Base-by-base conservation (phyloP, 805 yeast genomes). In the Torulaspora gathmanii region DNA sequence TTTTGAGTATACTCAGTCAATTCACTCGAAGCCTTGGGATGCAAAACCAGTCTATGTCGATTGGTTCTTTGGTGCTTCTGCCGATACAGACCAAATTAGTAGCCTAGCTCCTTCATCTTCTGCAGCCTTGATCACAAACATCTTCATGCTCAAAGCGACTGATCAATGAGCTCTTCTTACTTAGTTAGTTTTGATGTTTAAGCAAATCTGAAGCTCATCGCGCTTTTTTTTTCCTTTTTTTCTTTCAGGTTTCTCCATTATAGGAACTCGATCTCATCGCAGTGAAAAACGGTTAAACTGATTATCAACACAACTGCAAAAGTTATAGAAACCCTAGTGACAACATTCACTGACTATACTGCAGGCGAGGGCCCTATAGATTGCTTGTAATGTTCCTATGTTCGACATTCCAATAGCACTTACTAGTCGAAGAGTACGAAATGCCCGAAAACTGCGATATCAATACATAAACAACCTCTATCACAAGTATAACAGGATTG, bases 361-460 rank as follows among this genome's bases (percentile, higher is more conserved):
- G 8, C 25, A 22, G 8, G 2, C 8, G 8, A 22, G 25, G 8
- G 25, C 8, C 10, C 25, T 7, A 22, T n/a, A 38, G 27, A 3
- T 2, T 7, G 19, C 5, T 16, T 38, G 20, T 27, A 9, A 44
- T 42, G 46, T 20, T 17, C 38, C 33, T 20, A 60, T 61, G 65
- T 62, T 62, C 49, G 63, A 62, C 33, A 25, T 58, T 35, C 67
- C 67, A 37, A 37, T 50, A 46, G 44, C 45, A 19, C 33, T 42
- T 27, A 45, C 45, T 20, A 52, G 47, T 30, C 53, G 49, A 37
- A 45, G 49, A 36, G 40, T 46, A 36, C 40, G 58, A 27, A 45
- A 44, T 17, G 52, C 55, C 11, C 53, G 58, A 25, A 61, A 62
- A 44, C 50, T 62, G 16, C 52, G 62, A 37, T 62, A 60, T 46